Conservation (phyloP, 768 basidiomycete genomes). For the Artomyces pyxidatus region DNA sequence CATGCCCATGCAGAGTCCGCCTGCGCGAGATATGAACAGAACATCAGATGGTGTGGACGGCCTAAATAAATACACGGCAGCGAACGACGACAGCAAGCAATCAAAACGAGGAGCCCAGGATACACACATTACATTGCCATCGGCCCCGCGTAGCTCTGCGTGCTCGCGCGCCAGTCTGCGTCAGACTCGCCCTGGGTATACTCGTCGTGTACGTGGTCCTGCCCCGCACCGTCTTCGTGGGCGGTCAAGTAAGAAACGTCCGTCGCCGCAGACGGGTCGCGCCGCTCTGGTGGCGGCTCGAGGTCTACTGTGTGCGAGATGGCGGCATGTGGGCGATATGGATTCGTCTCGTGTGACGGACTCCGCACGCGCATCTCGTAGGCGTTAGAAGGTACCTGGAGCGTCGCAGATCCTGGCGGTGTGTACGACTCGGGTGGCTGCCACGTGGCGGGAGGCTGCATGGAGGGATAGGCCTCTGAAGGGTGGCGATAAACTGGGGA, state of each 20-base stretch:
- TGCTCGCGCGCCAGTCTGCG: constrained; percentile 11
- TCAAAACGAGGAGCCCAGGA: background rate
- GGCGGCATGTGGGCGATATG: constrained; percentile 1
- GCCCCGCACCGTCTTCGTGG: constrained; percentile 3
- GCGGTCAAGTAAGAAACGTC: constrained; percentile 12
- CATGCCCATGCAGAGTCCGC: too few relatives aligned
- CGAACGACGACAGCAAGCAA: background rate
- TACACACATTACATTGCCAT: constrained; percentile 3
- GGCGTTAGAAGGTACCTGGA: constrained; percentile 26
- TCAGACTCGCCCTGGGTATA: constrained; percentile 1
- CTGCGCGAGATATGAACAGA: too few relatives aligned
- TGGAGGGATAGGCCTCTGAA: constrained; percentile 25
- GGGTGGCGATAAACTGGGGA: constrained; percentile 20
- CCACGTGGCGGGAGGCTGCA: too few relatives aligned
- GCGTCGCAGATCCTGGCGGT: constrained; percentile 30
- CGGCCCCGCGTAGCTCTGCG: constrained; percentile 11
- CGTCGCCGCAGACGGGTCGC: constrained; percentile 3
- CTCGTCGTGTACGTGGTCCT: background rate
- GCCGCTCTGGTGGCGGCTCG: background rate
- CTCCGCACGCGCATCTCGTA: constrained; percentile 33
- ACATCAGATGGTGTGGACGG: too few relatives aligned
- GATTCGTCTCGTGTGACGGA: constrained; percentile 13
- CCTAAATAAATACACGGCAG: background rate
- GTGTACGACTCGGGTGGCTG: constrained; percentile 30
- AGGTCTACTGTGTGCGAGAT: background rate